phyloP scores from a whole-genome alignment of 768 basidiomycete species.

The Lyophyllum decastes region DNA sequence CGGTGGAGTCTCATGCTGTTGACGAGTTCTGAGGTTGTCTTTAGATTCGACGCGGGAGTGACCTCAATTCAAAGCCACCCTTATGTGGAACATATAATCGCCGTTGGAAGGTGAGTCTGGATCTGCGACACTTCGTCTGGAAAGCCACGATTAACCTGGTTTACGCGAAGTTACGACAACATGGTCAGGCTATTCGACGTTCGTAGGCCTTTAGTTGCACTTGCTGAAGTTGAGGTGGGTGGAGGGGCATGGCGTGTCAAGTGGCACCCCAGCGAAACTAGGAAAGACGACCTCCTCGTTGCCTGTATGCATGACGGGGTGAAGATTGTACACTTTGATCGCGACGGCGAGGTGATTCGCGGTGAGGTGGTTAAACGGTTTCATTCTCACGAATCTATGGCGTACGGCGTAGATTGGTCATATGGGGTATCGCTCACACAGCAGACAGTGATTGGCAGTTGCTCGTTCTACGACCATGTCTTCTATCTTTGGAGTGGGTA shows the following conservation, averaged over 20 bases:
- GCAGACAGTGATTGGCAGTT: conserved; percentile 73
- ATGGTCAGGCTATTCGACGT: conserved; percentile 81
- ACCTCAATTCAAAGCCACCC: conserved; percentile 89
- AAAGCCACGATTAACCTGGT: not conserved
- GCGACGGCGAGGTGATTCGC: conserved; percentile 29
- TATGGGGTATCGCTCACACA: conserved; percentile 33
- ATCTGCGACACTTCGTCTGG: too few species aligned
- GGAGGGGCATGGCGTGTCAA: conserved; percentile 97
- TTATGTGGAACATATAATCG: conserved; percentile 74
- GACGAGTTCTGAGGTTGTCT: conserved; percentile 2
- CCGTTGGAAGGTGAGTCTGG: conserved; percentile 79
- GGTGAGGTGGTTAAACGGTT: conserved; percentile 49
- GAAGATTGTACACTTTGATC: conserved; percentile 70
- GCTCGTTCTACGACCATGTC: conserved; percentile 93
- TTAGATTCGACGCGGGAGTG: conserved; percentile 89
- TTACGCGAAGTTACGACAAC: conserved; percentile 71
- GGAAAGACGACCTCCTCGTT: conserved; percentile 78
- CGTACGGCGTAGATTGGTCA: conserved; percentile 94
- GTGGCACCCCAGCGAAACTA: conserved; percentile 81
- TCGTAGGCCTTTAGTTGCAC: conserved; percentile 60
- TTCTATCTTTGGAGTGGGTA: conserved; percentile 80
- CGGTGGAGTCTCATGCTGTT: not conserved
- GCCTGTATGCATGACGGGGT: conserved; percentile 99
- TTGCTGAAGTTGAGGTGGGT: conserved; percentile 68
- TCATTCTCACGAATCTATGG: conserved; percentile 78